These are phyloP conservation scores for Amoeboaphelidium occidentale DNA, from an alignment of 371 early-diverging fungal species.

Conservation along the genomic window DNA sequence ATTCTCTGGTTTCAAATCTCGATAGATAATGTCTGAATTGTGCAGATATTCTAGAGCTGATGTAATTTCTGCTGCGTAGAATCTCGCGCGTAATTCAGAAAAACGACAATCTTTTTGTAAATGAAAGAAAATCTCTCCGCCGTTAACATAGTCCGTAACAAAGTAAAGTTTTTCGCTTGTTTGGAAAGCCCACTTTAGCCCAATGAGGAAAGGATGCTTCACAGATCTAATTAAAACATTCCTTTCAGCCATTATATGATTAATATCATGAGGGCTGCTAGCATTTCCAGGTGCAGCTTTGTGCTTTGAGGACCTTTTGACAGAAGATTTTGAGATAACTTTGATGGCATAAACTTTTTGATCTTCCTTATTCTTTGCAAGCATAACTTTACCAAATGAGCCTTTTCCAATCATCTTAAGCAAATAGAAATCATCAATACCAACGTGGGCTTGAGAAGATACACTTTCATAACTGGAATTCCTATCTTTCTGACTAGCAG, in stretches of 20 bases:
- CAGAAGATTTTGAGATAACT: slow-evolving; percentile 37
- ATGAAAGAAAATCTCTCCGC: slow-evolving; percentile 19
- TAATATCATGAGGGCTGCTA: slow-evolving; percentile 17
- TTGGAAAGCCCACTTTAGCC: slow-evolving; percentile 10
- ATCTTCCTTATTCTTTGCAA: slow-evolving; percentile 24
- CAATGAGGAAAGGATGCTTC: slow-evolving; percentile 16
- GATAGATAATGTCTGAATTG: slow-evolving; percentile 24
- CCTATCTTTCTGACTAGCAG: too few relatives aligned
- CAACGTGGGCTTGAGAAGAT: too few relatives aligned
- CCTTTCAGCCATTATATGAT: slow-evolving; percentile 29
- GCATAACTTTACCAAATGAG: slow-evolving; percentile 49
- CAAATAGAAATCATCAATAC: slow-evolving; percentile 37
- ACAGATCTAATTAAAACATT: slow-evolving; percentile 7
- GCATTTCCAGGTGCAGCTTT: slow-evolving; percentile 6
- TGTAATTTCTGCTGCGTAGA: slow-evolving; percentile 10
- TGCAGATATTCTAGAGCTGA: slow-evolving; percentile 13
- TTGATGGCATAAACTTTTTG: slow-evolving; percentile 36
- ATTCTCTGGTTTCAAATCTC: slow-evolving; percentile 5
- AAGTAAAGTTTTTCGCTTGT: slow-evolving; percentile 9
- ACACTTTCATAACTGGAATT: too few relatives aligned
- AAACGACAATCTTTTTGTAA: slow-evolving; percentile 6
- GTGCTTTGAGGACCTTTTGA: slow-evolving; percentile 9
- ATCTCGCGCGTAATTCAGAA: slow-evolving; percentile 3
- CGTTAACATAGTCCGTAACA: slow-evolving; percentile 16
- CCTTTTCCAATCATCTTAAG: slow-evolving; percentile 42